phyloP scores from a whole-genome alignment of 805 yeast species.

The Starmera quercuum region DNA sequence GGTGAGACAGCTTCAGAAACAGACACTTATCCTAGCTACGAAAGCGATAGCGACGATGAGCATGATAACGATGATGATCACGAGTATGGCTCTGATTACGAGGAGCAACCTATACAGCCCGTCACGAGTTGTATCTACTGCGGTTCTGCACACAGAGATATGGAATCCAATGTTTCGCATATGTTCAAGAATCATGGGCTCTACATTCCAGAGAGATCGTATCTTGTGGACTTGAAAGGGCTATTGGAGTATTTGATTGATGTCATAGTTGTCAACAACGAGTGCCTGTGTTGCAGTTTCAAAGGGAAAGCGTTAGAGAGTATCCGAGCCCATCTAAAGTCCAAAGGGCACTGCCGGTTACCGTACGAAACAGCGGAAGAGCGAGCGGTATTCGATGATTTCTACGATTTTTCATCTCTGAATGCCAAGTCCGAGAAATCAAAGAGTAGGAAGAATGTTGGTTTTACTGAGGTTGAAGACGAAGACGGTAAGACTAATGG shows the following conservation, averaged over 20 bases:
- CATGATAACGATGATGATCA: conserved; percentile 15
- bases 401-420: conserved; percentile 75
- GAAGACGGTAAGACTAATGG: conserved; percentile 22
- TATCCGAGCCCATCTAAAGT: conserved; percentile 79
- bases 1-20: conserved; percentile 47
- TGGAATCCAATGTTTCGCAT: conserved; percentile 60
- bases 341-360: conserved; percentile 80
- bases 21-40: conserved; percentile 33
- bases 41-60: conserved; percentile 24
- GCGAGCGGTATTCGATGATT: conserved; percentile 64
- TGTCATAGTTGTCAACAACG: conserved; percentile 73
- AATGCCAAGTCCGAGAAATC: conserved; percentile 32
- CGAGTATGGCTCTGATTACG: conserved; percentile 17
- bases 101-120: conserved; percentile 27
- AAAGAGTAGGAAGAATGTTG: conserved; percentile 20
- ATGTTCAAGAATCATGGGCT: conserved; percentile 79
- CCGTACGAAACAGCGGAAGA: conserved; percentile 85
- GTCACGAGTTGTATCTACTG: conserved; percentile 50
- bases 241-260: conserved; percentile 71
- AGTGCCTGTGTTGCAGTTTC: conserved; percentile 75
- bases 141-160: conserved; percentile 41
- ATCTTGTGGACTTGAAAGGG: conserved; percentile 61
- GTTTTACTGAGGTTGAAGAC: conserved; percentile 19
- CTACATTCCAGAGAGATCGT: conserved; percentile 77
- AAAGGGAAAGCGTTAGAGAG: conserved; percentile 83